phyloP scores from a whole-genome alignment of 306 rosid genomes.

The Cucurbita argyrosperma region DNA sequence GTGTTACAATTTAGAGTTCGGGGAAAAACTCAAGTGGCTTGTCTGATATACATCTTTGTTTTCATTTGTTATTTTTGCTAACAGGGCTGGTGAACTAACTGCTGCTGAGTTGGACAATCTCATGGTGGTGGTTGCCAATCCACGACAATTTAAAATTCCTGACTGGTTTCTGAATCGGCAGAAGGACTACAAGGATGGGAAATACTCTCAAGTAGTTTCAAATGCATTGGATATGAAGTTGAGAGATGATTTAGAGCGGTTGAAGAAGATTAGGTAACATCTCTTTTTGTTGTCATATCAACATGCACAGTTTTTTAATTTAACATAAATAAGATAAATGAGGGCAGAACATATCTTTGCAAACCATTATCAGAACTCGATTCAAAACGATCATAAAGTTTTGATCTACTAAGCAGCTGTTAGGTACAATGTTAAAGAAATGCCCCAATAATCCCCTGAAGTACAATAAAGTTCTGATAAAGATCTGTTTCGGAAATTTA shows the following conservation, averaged over 20 bases:
- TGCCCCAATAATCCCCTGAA: too few species aligned
- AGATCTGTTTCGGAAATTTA: too few species aligned
- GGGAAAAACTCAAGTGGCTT: background rate
- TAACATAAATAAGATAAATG: too few species aligned
- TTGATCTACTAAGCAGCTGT: too few species aligned
- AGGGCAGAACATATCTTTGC: too few species aligned
- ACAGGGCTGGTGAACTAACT: slow-evolving; percentile 62
- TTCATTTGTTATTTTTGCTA: background rate
- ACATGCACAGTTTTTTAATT: too few species aligned
- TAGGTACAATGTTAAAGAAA: too few species aligned
- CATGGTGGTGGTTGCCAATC: slow-evolving; percentile 48
- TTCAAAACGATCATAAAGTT: too few species aligned
- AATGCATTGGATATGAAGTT: slow-evolving; percentile 80
- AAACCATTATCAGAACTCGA: too few species aligned
- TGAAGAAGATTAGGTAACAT: slow-evolving; percentile 73
- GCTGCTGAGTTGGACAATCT: slow-evolving; percentile 49
- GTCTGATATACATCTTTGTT: background rate
- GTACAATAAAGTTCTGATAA: too few species aligned
- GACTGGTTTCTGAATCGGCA: slow-evolving; percentile 71
- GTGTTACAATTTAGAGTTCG: background rate
- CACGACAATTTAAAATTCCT: slow-evolving; percentile 59
- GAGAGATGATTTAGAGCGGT: slow-evolving; percentile 78
- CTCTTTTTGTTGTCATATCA: background rate
- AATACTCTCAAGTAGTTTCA: slow-evolving; percentile 57
- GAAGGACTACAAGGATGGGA: slow-evolving; percentile 71